Conservation (phyloP, 164 flowering plant genomes). For the Vitis cinerea region DNA sequence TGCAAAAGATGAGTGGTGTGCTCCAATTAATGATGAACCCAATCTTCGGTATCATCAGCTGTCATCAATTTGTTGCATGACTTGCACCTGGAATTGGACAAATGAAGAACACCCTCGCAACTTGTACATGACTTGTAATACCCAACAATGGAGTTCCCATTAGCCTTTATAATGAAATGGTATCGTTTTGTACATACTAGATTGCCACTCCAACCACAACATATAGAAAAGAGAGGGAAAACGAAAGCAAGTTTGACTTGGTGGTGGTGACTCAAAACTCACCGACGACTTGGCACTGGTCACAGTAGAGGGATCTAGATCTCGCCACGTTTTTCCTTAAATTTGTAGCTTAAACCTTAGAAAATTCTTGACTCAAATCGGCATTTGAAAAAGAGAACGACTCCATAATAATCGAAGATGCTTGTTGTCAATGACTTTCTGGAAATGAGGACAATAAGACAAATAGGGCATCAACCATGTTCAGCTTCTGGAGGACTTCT, state of each 20-base stretch:
- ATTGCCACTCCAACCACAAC: slow-evolving; percentile 72
- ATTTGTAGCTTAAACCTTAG: no score
- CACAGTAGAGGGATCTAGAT: slow-evolving; percentile 82
- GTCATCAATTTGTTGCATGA: slow-evolving; percentile 58
- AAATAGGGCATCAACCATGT: no score
- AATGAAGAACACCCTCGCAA: slow-evolving; percentile 53
- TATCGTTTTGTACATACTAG: slow-evolving; percentile 79
- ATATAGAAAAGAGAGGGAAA: background rate
- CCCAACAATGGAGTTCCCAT: slow-evolving; percentile 47
- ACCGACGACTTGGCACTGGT: slow-evolving; percentile 93
- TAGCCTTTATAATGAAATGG: slow-evolving; percentile 75
- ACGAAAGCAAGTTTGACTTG: background rate
- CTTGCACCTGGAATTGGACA: slow-evolving; percentile 72
- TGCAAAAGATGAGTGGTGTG: slow-evolving; percentile 74
- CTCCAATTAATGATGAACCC: slow-evolving; percentile 67
- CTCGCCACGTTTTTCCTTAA: slow-evolving; percentile 31
- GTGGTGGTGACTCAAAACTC: slow-evolving; percentile 30
- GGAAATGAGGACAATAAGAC: no score
- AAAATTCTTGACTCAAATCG: no score
- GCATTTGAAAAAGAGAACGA: no score
- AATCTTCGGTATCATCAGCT: slow-evolving; percentile 65
- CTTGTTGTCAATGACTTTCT: no score
- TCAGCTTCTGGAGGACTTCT: no score
- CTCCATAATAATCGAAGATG: no score
- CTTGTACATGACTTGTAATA: slow-evolving; percentile 52